These are phyloP conservation scores for Tetragonia tetragonoides DNA, from an alignment of 148 eudicot genomes.

Conservation along the genomic window DNA sequence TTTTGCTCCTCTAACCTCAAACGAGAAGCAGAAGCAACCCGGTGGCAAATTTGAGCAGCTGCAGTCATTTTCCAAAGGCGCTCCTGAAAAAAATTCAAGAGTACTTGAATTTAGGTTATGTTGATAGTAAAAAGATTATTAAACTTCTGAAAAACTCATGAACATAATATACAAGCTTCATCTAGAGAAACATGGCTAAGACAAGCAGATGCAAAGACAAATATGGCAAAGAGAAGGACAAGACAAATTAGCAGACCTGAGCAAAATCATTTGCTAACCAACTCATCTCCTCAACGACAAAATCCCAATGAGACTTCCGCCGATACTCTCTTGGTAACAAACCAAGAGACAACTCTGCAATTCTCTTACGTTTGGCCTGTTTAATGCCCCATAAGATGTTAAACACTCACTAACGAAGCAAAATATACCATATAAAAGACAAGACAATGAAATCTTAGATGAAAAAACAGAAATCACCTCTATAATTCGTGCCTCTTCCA, in stretches of 20 bases:
- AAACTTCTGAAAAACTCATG: background rate
- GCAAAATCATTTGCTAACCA: conserved; percentile 99
- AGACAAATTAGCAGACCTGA: conserved; percentile 50
- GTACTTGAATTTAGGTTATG: conserved; percentile 3
- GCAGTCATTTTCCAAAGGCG: conserved; percentile 85
- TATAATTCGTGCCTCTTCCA: conserved; percentile 80
- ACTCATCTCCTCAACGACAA: conserved; percentile 91
- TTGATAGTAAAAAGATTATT: background rate
- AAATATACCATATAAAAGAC: conserved; percentile 11
- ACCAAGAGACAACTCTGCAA: conserved; percentile 63
- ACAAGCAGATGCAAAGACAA: background rate
- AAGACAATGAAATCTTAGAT: conserved; percentile 9
- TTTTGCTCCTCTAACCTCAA: conserved; percentile 53
- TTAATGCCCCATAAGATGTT: conserved; percentile 18
- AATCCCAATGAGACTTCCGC: conserved; percentile 77
- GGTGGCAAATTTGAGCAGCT: conserved; percentile 72
- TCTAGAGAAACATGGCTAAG: background rate
- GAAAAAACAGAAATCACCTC: conserved; percentile 51
- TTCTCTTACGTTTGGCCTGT: conserved; percentile 83
- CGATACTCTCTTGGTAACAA: conserved; percentile 38
- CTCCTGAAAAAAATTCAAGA: conserved; percentile 47
- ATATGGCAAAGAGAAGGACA: background rate
- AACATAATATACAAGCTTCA: background rate
- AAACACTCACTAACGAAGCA: conserved; percentile 6
- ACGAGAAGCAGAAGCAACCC: conserved; percentile 51